Base-by-base conservation (phyloP, 352 stramenopile species). In the Halophytophthora batemanensis region DNA sequence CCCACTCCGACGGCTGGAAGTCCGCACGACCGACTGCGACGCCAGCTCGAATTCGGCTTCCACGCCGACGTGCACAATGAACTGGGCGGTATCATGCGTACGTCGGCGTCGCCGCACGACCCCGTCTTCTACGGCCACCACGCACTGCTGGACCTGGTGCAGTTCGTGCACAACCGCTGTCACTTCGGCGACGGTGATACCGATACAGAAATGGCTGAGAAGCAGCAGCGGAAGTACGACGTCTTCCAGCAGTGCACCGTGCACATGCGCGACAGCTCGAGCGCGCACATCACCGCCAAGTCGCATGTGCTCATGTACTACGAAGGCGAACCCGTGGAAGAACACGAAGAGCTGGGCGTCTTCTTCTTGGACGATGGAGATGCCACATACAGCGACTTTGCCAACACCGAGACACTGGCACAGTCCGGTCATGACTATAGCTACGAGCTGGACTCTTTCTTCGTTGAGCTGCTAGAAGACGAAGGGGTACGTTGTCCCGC, bases 221-320 rank as follows among this genome's bases (percentile, higher is more conserved):
- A 71, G 68, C 59, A 15, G 56, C 19, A 64, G 69, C 31, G 33
- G n/a, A 43, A 68, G 22, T 77, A 73, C 46, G 59, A 56, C 17
- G 58, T 77, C 21, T 64, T 64, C 40, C 61, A 71, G 33, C 35
- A 36, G 5, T 77, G 67, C 53, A 17, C 25, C 22, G 18, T 41
- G 25, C 23, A 35, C 23, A 19, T 21, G 13, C 23, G 18, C 25
- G 31, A 28, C 38, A 47, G 34, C 11, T 21, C 28, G 1, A 46
- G 28, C 7, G 38, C 17, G 3, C n/a, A 18, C n/a, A 47, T 56
- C 48, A 48, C 23, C 2, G 28, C 37, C 12, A 29, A 39, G 12
- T 34, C 37, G 2, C 14, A 34, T 1, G 37, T 56, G 13, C n/a
- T 56, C 1, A 56, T 48, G 7, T 14, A 42, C 15, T 56, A 56